Conservation (phyloP, 2,329 filamentous ascomycete genomes). For the Stagonosporopsis vannaccii region DNA sequence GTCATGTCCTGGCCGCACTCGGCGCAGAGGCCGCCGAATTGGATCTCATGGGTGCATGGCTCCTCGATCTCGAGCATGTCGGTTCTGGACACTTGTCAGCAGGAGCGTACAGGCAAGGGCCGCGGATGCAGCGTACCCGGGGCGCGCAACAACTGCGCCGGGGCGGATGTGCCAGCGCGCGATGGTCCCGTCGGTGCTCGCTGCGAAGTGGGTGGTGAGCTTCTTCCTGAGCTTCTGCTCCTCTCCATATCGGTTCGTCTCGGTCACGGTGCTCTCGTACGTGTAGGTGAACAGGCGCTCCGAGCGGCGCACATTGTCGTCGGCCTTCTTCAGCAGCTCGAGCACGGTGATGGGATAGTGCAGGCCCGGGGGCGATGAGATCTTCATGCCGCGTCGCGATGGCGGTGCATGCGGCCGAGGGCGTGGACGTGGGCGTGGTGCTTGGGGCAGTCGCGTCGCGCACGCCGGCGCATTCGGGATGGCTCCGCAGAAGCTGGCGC, state of each 20-base stretch:
- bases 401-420: constrained; percentile 42
- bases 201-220: constrained; percentile 81
- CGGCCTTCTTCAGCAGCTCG: constrained; percentile 77
- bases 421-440: constrained; percentile 14
- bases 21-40: constrained; percentile 89
- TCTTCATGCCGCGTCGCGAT: constrained; percentile 53
- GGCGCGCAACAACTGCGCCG: constrained; percentile 66
- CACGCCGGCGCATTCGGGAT: constrained; percentile 44
- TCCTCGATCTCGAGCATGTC: constrained; percentile 82
- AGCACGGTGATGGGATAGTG: constrained; percentile 94
- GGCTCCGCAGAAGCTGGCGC: constrained; percentile 12
- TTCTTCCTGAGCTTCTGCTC: constrained; percentile 72
- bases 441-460: constrained; percentile 38
- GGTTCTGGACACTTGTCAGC: constrained; percentile 50
- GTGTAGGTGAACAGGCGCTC: constrained; percentile 86
- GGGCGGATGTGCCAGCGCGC: constrained; percentile 75
- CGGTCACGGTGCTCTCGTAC: constrained; percentile 76
- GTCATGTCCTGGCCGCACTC: constrained; percentile 98
- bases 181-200: constrained; percentile 81
- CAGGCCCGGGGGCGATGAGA: constrained; percentile 62
- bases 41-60: constrained; percentile 87
- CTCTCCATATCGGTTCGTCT: constrained; percentile 75
- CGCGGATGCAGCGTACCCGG: constrained; percentile 46
- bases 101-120: not conserved
- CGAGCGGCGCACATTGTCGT: constrained; percentile 77